Evolutionary conservation across 306 rosid genomes (phyloP), one percentile per base, ranked within the genome.

Genomic region (Inga oerstediana): DNA sequence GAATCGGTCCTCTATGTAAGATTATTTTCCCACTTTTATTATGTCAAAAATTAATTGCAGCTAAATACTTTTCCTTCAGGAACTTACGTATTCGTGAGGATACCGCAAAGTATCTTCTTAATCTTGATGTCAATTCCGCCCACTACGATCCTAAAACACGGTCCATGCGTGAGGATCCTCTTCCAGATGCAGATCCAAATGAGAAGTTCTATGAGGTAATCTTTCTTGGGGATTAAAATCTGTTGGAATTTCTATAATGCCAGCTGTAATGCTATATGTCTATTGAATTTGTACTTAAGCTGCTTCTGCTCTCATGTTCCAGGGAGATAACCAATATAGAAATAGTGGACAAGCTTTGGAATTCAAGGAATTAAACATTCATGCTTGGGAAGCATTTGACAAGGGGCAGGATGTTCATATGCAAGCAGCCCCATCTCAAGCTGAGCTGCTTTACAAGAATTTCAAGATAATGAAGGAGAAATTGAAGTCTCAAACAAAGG

Each of bases 341-440:
- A 75, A 22, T 39, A 86, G 85, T 56, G 94, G 94, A 41, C 90
- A 89, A 86, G 91, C 92, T 15, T 61, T 90, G 83, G 91, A 90
- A 78, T 92, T 92, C 77, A 87, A 89, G 86, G 84, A 89, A 34
- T 88, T 92, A 5, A 89, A 87, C 74, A 46, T 89, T 48, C 92
- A 86, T 87, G 93, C 91, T 65, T 86, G 91, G 97, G 89, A 90
- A 51, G 88, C 92, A 45, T 92, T 84, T 89, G 90, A 92, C 49
- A 92, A 92, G 41, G 90, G 94, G n/a, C 90, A 88, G 78, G 97
- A 91, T 74, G 71, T 92, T 32, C 92, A 89, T 80, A 77, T 87
- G 89, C 94, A 92, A 81, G 90, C 91, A 32, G 93, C 94, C 73
- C 94, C 93, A 16, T 92, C 94, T 44, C 93, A 91, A 87, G 94